Evolutionary conservation across 768 basidiomycete genomes (phyloP).

Genomic region (Mycena chlorophos): DNA sequence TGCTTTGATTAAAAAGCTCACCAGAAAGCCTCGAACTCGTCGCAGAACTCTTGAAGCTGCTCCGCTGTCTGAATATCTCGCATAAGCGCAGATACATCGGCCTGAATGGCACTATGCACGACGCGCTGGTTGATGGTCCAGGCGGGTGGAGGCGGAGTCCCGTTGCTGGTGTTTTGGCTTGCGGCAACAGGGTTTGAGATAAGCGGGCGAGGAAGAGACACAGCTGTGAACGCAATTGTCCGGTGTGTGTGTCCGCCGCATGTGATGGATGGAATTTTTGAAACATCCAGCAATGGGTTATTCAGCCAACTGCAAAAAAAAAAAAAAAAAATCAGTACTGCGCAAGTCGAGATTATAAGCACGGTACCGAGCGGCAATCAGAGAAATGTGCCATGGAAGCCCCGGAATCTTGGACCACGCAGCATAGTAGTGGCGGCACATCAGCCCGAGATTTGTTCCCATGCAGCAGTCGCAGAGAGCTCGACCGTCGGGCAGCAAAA

Average conservation of each 20-base stretch:
- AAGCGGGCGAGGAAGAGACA: too few species aligned
- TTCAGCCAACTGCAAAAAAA: not conserved
- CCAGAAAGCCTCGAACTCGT: not conserved
- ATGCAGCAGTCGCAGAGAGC: constrained; percentile 11
- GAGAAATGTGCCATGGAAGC: constrained; percentile 1
- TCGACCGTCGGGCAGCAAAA: constrained; percentile 13
- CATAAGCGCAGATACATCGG: not conserved
- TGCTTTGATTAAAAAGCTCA: not conserved
- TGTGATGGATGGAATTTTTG: too few species aligned
- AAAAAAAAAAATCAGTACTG: not conserved
- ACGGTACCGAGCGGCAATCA: not conserved
- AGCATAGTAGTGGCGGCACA: constrained; percentile 5
- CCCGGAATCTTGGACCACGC: not conserved
- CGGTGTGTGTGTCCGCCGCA: too few species aligned
- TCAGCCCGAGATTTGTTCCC: constrained; percentile 4
- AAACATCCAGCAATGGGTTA: too few species aligned
- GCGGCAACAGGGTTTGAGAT: too few species aligned
- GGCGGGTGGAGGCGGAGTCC: not conserved
- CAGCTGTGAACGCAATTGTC: too few species aligned
- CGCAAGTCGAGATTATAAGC: not conserved
- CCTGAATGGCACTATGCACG: not conserved
- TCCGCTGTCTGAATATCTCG: not conserved
- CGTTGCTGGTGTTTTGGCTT: too few species aligned
- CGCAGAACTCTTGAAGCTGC: not conserved
- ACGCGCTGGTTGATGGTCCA: not conserved